A percentile compares a stretch with the other conserved stretches of the same genome.
These are phyloP conservation scores for Dactylonectria estremocensis DNA, from an alignment of 2,329 filamentous ascomycete genomes.

Conservation along the genomic window DNA sequence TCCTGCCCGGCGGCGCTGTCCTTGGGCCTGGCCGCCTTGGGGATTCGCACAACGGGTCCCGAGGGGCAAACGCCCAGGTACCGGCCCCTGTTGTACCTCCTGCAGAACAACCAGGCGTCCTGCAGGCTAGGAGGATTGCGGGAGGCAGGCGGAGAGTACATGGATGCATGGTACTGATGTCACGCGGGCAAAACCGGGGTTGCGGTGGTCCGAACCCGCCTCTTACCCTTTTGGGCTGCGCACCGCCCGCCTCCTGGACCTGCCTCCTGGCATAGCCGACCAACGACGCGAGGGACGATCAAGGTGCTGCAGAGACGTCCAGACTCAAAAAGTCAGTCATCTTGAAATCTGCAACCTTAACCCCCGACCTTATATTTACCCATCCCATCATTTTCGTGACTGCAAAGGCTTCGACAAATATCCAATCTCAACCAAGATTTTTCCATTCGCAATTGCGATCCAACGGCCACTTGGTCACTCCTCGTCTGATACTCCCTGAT, in stretches of 20 bases:
- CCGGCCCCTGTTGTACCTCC: not conserved
- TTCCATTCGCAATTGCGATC: not conserved
- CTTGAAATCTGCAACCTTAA: slow-evolving; percentile 7
- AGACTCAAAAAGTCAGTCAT: slow-evolving; percentile 21
- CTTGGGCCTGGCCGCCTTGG: not conserved
- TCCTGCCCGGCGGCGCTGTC: not conserved
- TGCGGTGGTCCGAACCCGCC: slow-evolving; percentile 29
- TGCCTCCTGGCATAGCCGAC: slow-evolving; percentile 7
- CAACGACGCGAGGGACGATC: slow-evolving; percentile 11
- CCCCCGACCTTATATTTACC: not conserved
- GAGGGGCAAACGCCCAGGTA: not conserved
- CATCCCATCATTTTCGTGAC: not conserved
- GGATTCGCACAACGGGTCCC: not conserved
- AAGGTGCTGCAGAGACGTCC: not conserved
- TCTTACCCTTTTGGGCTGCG: slow-evolving; percentile 39
- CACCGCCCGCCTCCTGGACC: slow-evolving; percentile 34
- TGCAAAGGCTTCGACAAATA: not conserved
- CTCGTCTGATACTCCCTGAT: not conserved
- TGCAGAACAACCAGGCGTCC: not conserved
- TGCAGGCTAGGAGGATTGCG: not conserved
- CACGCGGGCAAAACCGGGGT: slow-evolving; percentile 48
- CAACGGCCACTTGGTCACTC: not conserved
- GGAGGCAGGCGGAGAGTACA: not conserved
- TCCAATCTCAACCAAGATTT: not conserved
- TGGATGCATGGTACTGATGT: slow-evolving; percentile 4